These are phyloP conservation scores for Glycine latifolia DNA, from an alignment of 306 rosid genomes.

Conservation along the genomic window DNA sequence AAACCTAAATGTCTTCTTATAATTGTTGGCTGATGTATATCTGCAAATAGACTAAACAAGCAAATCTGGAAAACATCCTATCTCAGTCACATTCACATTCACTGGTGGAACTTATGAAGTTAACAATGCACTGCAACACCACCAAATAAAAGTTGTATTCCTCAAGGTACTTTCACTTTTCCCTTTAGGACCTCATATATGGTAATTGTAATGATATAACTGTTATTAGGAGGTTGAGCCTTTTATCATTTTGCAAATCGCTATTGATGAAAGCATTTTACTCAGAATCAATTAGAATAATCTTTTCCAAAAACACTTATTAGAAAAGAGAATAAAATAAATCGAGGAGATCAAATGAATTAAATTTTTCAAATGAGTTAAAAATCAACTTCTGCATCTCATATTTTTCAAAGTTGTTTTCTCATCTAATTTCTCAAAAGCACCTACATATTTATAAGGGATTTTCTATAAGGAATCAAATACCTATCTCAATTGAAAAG, in stretches of 20 bases:
- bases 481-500: too few species aligned
- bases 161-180: not conserved
- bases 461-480: too few species aligned
- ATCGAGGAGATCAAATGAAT: too few species aligned
- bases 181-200: not conserved
- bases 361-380: too few species aligned
- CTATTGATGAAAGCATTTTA: not conserved
- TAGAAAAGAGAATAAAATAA: too few species aligned
- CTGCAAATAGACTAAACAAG: not conserved
- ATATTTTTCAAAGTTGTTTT: too few species aligned
- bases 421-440: too few species aligned
- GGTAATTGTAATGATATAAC: not conserved
- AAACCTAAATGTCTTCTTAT: not conserved
- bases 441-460: too few species aligned
- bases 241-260: not conserved
- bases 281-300: not conserved
- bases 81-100: slow-evolving; percentile 3
- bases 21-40: not conserved
- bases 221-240: not conserved
- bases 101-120: not conserved
- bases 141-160: not conserved
- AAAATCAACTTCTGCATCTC: too few species aligned
- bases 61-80: slow-evolving; percentile 1
- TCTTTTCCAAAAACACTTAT: too few species aligned
- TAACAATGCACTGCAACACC: slow-evolving; percentile 4